phyloP scores from a whole-genome alignment of 2,329 filamentous ascomycete species.

The Penicillium sp. region DNA sequence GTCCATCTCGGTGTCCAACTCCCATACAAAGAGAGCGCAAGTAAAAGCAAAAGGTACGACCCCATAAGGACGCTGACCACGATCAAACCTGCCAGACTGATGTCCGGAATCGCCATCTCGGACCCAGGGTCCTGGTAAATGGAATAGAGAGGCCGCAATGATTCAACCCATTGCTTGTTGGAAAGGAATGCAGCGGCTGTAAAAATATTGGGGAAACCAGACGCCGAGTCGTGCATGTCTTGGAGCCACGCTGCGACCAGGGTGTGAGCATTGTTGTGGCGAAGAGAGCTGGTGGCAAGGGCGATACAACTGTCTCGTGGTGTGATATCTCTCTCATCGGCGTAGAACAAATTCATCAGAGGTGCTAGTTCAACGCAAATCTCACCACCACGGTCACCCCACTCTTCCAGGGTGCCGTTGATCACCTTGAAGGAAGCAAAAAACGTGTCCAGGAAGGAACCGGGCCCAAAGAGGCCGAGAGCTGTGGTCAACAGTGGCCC shows the following conservation, averaged over 20 bases:
- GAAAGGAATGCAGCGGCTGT: neutral
- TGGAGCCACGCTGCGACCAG: neutral
- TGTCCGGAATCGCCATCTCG: slow-evolving; percentile 11
- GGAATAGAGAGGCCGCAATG: neutral
- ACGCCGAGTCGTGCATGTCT: neutral
- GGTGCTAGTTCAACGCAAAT: neutral
- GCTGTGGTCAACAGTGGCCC: slow-evolving; percentile 24
- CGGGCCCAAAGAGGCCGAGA: slow-evolving; percentile 26
- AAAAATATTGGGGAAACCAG: neutral
- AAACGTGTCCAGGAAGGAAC: slow-evolving; percentile 21
- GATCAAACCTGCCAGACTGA: slow-evolving; percentile 12
- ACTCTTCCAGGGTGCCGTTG: neutral
- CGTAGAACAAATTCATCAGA: neutral
- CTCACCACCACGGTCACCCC: neutral
- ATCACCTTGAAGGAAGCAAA: neutral
- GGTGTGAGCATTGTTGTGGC: neutral
- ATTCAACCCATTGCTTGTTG: neutral
- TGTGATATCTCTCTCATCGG: no score
- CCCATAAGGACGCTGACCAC: slow-evolving; percentile 12
- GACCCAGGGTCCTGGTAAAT: slow-evolving; percentile 3
- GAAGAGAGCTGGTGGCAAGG: neutral
- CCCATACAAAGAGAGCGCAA: slow-evolving; percentile 18
- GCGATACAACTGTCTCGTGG: neutral
- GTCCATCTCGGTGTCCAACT: slow-evolving; percentile 19
- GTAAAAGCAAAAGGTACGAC: slow-evolving; percentile 10